Base-by-base conservation (phyloP, 1,139 yeast species). In the Candida tetrigidarum region DNA sequence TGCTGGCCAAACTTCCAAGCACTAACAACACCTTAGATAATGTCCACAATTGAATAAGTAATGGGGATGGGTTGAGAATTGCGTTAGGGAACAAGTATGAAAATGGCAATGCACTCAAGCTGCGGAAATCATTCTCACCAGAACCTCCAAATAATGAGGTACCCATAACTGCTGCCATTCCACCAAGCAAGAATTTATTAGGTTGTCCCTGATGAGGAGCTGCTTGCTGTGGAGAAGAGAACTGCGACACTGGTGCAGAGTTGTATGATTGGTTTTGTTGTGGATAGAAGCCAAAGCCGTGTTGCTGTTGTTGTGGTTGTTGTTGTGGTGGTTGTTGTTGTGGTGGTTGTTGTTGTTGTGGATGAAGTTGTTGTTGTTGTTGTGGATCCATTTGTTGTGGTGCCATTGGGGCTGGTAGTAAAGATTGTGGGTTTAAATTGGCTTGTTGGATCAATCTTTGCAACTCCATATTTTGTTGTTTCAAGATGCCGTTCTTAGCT, bases 401-500 rank as follows among this genome's bases (percentile, higher is more conserved):
- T 10, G 44, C 32, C 35, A 43, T 39, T 12, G 48, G 35, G 15
- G 45, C 6, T 29, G 49, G 41, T 8, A 46, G 48, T 14, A 43
- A 35, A 3, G 45, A 40, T 28, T 42, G 50, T 29, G 57, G 55
- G 27, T 50, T 53, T 43, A 57, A 43, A 46, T 60, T 66, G 11
- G 70, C 70, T 26, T 63, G 61, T 41, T 62, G 63, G 41, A 69
- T 60, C 50, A 72, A 53, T 43, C 63, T 64, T 52, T 75, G 79
- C 53, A 86, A 67, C 33, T 70, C 73, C 4, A 68, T 59, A 53
- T 83, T 78, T 56, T 88, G 92, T 45, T 73, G 69, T 50, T 66
- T 69, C 53, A 88, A 70, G 14, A 67, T 55, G 2, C 74, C 78
- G 60, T 89, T 89, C 56, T 86, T 86, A 44, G 67, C 65, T 59